Evolutionary conservation across 2,329 filamentous ascomycete genomes (phyloP).

Genomic region (Xylaria sp.): DNA sequence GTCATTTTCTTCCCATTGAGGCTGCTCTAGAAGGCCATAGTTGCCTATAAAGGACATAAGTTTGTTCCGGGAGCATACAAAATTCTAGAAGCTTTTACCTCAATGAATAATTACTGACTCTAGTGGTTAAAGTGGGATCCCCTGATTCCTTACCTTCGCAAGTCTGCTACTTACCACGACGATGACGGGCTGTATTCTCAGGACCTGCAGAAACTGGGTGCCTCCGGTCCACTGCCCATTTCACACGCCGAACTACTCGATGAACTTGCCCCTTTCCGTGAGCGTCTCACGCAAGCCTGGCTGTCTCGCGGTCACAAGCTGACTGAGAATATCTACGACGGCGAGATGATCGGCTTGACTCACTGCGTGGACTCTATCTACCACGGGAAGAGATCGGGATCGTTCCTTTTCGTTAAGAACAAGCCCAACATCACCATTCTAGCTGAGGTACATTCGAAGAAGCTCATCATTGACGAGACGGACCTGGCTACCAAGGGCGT

Average conservation of each 20-base stretch:
- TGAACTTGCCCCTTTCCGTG: constrained; percentile 57
- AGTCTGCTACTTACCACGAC: constrained; percentile 61
- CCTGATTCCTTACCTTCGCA: constrained; percentile 17
- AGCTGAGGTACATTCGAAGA: constrained; percentile 55
- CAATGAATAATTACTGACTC: too few relatives aligned
- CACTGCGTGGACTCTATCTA: constrained; percentile 63
- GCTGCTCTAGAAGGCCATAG: too few relatives aligned
- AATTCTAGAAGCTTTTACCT: too few relatives aligned
- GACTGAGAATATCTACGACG: constrained; percentile 61
- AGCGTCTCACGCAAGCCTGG: constrained; percentile 58
- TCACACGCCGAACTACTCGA: constrained; percentile 59
- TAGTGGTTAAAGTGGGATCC: too few relatives aligned
- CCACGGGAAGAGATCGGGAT: constrained; percentile 58
- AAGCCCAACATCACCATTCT: constrained; percentile 58
- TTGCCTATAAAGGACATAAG: too few relatives aligned
- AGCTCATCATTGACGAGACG: constrained; percentile 56
- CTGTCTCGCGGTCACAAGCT: constrained; percentile 55
- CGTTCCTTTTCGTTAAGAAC: constrained; percentile 56
- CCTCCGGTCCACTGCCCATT: constrained; percentile 58
- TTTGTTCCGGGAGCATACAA: too few relatives aligned
- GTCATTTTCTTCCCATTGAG: too few relatives aligned
- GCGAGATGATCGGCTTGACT: constrained; percentile 58
- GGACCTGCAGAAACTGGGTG: constrained; percentile 57
- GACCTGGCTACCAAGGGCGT: constrained; percentile 49
- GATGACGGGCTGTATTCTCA: constrained; percentile 52